Evolutionary conservation across 148 eudicot species (phyloP), one percentile per base, ranked within the genome.

Genomic region (Gaultheria prostrata): DNA sequence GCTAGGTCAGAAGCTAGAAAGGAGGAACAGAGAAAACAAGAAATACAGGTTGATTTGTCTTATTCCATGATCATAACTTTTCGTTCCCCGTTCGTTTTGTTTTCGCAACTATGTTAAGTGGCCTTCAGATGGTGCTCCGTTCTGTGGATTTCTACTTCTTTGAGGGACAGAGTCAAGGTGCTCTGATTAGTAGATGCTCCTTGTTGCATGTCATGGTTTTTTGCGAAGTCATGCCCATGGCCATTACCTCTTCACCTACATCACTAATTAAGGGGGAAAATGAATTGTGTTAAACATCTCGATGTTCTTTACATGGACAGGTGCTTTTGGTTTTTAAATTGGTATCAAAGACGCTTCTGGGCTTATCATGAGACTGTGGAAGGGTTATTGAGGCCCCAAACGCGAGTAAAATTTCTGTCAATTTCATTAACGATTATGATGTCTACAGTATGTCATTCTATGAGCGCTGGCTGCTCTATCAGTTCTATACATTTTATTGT

Each of bases 1-100:
- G 89, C 98, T 51, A 93, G 87, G 73, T 86, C 95, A 80, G 98
- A 95, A 91, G 95, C 98, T 61, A 89, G 91, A 74, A 95, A 95
- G 89, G 98, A 95, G 91, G 97, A 88, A 83, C 48, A 84, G 71
- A 94, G 98, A n/a, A 91, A 67, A 78, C 89, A 89, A 70, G 98
- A 94, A 83, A 20, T 94, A 82, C 90, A 94, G 98, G 98, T 95
- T 76, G 51, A 80, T 43, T 43, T 75, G 8, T 54, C 48, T 45
- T 12, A 35, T 26, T 46, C 18, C 74, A 3, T 80, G 33, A 72
- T 80, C 10, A 14, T 13, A 26, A 33, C n/a, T 43, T 82, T 51
- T 13, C 8, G 15, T 50, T 77, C 43, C n/a, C 24, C 77, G 14
- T 39, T 39, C 20, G 3, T 77, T 50, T 77, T 28, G 7, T 48